Base-by-base conservation (phyloP, 202 grass and related monocot species). In the Hordeum pubiflorum region DNA sequence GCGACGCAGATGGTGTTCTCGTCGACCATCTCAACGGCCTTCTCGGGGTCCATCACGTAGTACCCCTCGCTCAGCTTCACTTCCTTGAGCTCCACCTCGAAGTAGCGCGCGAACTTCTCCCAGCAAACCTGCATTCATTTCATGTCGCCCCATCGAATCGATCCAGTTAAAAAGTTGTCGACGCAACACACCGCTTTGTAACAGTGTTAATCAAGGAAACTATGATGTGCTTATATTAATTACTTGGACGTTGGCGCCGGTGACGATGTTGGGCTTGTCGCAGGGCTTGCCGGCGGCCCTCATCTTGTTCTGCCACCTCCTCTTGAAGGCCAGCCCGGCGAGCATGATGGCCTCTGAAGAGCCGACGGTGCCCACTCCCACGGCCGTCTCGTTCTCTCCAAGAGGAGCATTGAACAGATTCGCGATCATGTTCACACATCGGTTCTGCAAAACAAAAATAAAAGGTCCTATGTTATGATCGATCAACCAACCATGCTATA, bases 1-100 rank as follows among this genome's bases (percentile, higher is more conserved):
- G 94, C 94, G 36, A 97, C 91, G 2, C 94, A 97, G 83, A 97
- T 92, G 67, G 94, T 97, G 89, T 97, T 94, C 84, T 94, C 94
- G 73, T 97, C 94, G 8, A 97, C 94, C 86, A 97, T 27, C 21
- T 97, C 86, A 2, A 97, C 94, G 6, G 94, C 89, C 86, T 94
- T 94, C 18, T 38, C 36, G 0, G 94, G 94, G 84, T 92, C 91
- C 91, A 94, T 91, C 18, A 94, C 94, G 21, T 91, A 97, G 81
- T 94, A 97, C 12, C 79, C 91, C 0, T 94, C 94, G 0, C 77
- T 78, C 87, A 97, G 80, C 84, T 97, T 94, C 81, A 94, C 94
- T 69, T 97, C 94, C 84, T 94, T 97, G 3, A 97, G 91, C 85
- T 94, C 94, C 21, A 97, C 94, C 83, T 97, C 94, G 59, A 97